A percentile compares a stretch with the other conserved stretches of the same genome.
Evolutionary conservation across 257 asterid species (phyloP).

Genomic region (Voacanga thouarsii): DNA sequence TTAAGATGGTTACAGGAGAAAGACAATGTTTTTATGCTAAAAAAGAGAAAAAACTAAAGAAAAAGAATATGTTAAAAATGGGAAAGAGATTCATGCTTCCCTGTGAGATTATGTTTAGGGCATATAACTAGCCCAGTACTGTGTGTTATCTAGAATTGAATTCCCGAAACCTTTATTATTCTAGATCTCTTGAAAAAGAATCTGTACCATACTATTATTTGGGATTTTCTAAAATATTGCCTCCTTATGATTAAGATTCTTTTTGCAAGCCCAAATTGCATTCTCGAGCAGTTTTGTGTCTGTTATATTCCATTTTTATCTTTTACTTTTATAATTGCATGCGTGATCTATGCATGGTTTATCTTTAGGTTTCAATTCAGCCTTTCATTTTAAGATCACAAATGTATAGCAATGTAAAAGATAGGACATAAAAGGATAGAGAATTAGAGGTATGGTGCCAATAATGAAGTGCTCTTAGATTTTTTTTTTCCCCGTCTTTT

Average conservation of each 20-base stretch:
- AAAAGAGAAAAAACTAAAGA: not conserved
- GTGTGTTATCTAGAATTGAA: not conserved
- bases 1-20: not conserved
- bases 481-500: too few species aligned
- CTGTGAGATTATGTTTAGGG: not conserved
- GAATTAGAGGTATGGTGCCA: conserved; percentile 70
- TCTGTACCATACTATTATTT: not conserved
- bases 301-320: not conserved
- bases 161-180: not conserved
- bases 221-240: not conserved
- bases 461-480: too few species aligned
- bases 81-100: not conserved
- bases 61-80: not conserved
- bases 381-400: conserved; percentile 85
- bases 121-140: not conserved
- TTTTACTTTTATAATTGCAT: not conserved
- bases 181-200: too few species aligned
- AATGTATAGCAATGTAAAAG: conserved; percentile 86
- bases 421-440: conserved; percentile 95
- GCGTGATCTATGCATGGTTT: not conserved
- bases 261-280: not conserved
- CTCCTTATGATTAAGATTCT: not conserved
- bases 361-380: conserved; percentile 63
- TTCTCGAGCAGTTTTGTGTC: not conserved
- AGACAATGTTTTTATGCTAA: not conserved